phyloP scores from a whole-genome alignment of 257 asterid species.

The Gynochthodes officinalis region DNA sequence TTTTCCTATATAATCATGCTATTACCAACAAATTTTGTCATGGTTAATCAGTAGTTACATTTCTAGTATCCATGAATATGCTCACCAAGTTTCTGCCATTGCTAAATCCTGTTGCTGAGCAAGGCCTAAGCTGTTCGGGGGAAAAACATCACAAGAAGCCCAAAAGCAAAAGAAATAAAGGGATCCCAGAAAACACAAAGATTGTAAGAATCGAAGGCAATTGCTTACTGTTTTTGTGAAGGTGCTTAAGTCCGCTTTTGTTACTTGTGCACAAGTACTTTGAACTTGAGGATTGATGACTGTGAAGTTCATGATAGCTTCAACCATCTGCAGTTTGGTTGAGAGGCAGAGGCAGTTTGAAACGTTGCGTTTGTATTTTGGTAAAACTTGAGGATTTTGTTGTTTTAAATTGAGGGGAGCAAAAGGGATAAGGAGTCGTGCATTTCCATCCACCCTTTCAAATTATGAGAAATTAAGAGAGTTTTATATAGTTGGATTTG shows the following conservation, averaged over 20 bases:
- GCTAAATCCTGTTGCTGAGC: slow-evolving; percentile 34
- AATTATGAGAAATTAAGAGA: not conserved
- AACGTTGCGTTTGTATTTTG: slow-evolving; percentile 4
- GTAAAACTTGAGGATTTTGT: not conserved
- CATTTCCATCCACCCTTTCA: slow-evolving; percentile 54
- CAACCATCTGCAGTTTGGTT: slow-evolving; percentile 40
- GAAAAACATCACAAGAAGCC: not conserved
- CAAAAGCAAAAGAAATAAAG: not conserved
- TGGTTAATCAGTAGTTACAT: too few species aligned
- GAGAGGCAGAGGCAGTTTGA: slow-evolving; percentile 2
- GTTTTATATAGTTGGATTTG: too few species aligned
- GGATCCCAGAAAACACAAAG: not conserved
- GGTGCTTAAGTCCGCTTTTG: slow-evolving; percentile 24
- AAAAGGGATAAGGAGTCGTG: slow-evolving; percentile 51
- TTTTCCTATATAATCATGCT: too few species aligned
- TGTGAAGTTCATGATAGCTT: slow-evolving; percentile 49
- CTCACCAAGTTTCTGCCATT: slow-evolving; percentile 39
- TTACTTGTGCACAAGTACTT: slow-evolving; percentile 18
- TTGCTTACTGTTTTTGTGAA: slow-evolving; percentile 38
- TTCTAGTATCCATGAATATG: not conserved
- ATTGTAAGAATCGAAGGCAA: too few species aligned
- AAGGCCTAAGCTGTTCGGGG: slow-evolving; percentile 39
- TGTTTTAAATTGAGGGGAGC: slow-evolving; percentile 18
- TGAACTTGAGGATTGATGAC: slow-evolving; percentile 35
- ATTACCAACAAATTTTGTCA: too few species aligned